Evolutionary conservation across 768 basidiomycete genomes (phyloP), one percentile per base, ranked within the genome.

Genomic region (Lentinus tigrinus): DNA sequence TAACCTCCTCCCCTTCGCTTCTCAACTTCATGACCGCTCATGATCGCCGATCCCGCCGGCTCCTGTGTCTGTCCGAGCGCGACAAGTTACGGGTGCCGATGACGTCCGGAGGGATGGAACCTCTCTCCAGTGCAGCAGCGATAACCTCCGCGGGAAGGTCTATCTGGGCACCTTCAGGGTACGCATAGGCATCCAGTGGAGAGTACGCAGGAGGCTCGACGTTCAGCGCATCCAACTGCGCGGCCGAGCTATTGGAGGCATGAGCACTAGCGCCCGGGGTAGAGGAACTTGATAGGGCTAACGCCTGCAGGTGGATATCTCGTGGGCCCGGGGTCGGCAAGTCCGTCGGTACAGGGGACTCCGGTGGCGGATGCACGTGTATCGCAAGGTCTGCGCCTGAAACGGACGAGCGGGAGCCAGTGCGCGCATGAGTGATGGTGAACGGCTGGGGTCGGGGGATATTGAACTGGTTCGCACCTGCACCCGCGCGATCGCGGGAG

Each of bases 101-200:
- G 3, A 82, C 74, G 57, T 77, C 81, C 9, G 79, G 64, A n/a
- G 90, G 88, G 34, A 90, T 75, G 16, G 81, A 71, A 43, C 77
- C 79, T 8, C 88, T 88, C 73, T 94, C 95, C 64, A 97, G 73
- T 8, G 94, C 93, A 47, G 92, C 91, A 23, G 91, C 83, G 65
- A 97, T 94, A 56, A 96, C 83, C 64, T 97, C 95, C 34, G 94
- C 92, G 24, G 95, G 95, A 34, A 97, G 77, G 73, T 97, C 93
- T 47, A 95, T 87, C 51, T 91, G 91, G n/a, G 96, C 91, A 28
- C 94, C 95, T 40, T 93, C 93, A 51, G 85, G 78, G 66, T 93
- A 92, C 24, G 85, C 81, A 64, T 79, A 89, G n/a, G 91, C 86
- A 68, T 93, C 91, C 67, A 93, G 73, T n/a, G 92, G 91, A 6